Evolutionary conservation across 768 basidiomycete species (phyloP).

Genomic region (Leccinum truebloodii): DNA sequence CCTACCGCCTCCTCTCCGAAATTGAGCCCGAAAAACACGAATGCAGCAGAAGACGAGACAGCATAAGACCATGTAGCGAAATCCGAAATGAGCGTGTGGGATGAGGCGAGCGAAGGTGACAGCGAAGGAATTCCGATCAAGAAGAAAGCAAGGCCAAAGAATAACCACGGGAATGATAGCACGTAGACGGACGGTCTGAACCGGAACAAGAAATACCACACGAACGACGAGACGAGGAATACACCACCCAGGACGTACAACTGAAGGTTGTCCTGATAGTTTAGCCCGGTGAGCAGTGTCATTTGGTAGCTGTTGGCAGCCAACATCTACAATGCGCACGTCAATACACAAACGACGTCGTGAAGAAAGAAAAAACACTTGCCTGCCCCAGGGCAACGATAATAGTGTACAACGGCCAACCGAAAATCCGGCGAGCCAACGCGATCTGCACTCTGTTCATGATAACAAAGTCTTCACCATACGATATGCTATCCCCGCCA

Average conservation of each 20-base stretch:
- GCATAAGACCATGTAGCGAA: conserved; percentile 91
- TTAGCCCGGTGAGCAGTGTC: conserved; percentile 84
- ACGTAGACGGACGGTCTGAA: conserved; percentile 87
- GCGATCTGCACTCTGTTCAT: conserved; percentile 87
- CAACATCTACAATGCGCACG: conserved; percentile 55
- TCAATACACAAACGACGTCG: conserved; percentile 4
- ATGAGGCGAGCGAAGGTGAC: conserved; percentile 51
- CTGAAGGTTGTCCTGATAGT: conserved; percentile 77
- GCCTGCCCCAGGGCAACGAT: conserved; percentile 84
- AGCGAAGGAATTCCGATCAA: conserved; percentile 87
- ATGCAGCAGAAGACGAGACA: conserved; percentile 88
- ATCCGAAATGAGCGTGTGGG: conserved; percentile 70
- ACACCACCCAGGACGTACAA: conserved; percentile 90
- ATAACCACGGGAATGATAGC: conserved; percentile 84
- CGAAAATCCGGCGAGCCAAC: conserved; percentile 74
- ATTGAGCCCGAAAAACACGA: conserved; percentile 92
- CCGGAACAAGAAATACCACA: conserved; percentile 91
- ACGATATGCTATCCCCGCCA: conserved; percentile 45
- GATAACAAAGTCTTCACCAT: conserved; percentile 63
- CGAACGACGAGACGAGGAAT: conserved; percentile 80
- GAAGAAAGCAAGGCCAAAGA: conserved; percentile 91
- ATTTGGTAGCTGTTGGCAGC: conserved; percentile 95
- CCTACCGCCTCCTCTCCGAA: conserved; percentile 93
- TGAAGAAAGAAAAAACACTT: conserved; percentile 19
- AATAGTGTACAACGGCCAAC: conserved; percentile 93